Base-by-base conservation (phyloP, 306 rosid genomes). In the Potentilla sterilis region DNA sequence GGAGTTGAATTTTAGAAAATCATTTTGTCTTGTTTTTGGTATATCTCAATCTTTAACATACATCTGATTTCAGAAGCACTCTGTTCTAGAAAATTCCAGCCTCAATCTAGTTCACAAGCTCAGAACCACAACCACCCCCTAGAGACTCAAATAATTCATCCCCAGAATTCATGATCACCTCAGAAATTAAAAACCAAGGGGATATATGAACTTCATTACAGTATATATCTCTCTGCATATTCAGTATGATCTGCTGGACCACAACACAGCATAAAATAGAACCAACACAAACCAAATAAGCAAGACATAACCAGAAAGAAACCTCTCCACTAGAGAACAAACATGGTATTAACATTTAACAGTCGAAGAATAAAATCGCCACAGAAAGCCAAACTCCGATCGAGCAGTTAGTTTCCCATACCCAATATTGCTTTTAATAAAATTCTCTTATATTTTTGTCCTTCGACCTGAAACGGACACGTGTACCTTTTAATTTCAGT, bases 391-490 rank as follows among this genome's bases (percentile, higher is more conserved):
- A 67, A 77, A 75, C 74, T 70, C 58, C 67, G 70, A 69, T 9
- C 82, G 65, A 78, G 78, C 55, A 59, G 37, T 83, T 74, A 64
- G 24, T 64, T 63, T 63, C 41, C 43, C 41, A 63, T 35, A 35
- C 64, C 35, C 37, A 24, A 10, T 35, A 35, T 28, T 35, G 22
- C 42, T 34, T 35, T 28, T 63, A 24, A 4, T 34, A 32, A 14
- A 62, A 32, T 35, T 32, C 67, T 5, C 9, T 51, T 14, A 55
- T 4, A 55, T 2, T 41, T 41, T 12, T 66, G 58, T 52, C 18
- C 71, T 76, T 74, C 82, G 69, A 80, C 88, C 69, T 80, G 19
- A 46, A 65, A 12, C 19, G n/a, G 65, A 80, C 92, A 86, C 87
- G 89, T 86, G 84, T 84, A 81, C 10, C 77, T 58, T 71, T 7